A percentile compares a stretch with the other conserved stretches of the same genome.
phyloP scores from a whole-genome alignment of 768 basidiomycete genomes.

The Russula earlei region DNA sequence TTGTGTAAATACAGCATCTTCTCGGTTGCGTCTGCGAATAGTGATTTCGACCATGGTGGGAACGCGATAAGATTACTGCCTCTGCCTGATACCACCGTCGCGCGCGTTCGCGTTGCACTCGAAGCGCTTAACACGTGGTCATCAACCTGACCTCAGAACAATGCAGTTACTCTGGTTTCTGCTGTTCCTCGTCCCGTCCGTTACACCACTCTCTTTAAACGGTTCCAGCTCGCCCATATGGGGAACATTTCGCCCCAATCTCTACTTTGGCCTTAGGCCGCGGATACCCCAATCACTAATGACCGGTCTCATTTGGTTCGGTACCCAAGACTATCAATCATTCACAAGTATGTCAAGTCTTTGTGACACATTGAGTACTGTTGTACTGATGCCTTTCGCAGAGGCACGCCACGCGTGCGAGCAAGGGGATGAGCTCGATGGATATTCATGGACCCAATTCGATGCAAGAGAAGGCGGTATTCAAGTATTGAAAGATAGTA shows the following conservation, averaged over 20 bases:
- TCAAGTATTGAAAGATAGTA: slow-evolving; percentile 70
- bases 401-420: slow-evolving; percentile 83
- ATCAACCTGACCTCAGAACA: neutral
- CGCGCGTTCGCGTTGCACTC: too few relatives aligned
- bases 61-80: too few relatives aligned
- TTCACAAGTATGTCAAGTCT: slow-evolving; percentile 42
- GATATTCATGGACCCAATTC: slow-evolving; percentile 83
- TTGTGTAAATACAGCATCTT: slow-evolving; percentile 69
- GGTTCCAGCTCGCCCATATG: slow-evolving; percentile 52
- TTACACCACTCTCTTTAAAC: slow-evolving; percentile 34
- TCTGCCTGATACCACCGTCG: too few relatives aligned
- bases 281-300: slow-evolving; percentile 80
- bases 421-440: slow-evolving; percentile 70
- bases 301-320: slow-evolving; percentile 93
- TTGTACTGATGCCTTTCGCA: slow-evolving; percentile 25
- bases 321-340: slow-evolving; percentile 75
- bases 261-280: slow-evolving; percentile 92
- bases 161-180: slow-evolving; percentile 41
- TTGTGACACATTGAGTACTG: slow-evolving; percentile 3
- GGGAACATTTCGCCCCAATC: slow-evolving; percentile 83
- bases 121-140: neutral
- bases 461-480: slow-evolving; percentile 80
- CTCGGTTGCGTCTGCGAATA: slow-evolving; percentile 59
- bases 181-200: slow-evolving; percentile 35
- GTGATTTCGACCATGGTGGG: slow-evolving; percentile 49